Conservation (phyloP, 2,329 filamentous ascomycete species). For the Fusarium agapanthi region DNA sequence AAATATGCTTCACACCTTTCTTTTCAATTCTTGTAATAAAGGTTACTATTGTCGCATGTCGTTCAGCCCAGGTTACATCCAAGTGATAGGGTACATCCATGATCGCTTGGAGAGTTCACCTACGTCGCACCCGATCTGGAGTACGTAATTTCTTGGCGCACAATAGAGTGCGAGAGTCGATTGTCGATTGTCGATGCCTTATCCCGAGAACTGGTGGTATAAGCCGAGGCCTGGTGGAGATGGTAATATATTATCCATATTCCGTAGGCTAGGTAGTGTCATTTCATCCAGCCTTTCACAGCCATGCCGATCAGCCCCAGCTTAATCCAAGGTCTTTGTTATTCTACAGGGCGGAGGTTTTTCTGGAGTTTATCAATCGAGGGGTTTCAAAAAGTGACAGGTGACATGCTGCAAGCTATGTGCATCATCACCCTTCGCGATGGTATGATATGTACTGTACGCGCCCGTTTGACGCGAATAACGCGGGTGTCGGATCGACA, state of each 20-base stretch:
- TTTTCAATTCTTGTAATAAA: not conserved
- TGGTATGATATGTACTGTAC: not conserved
- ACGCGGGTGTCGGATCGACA: fast-evolving
- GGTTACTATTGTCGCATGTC: not conserved
- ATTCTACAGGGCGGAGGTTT: not conserved
- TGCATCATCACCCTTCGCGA: not conserved
- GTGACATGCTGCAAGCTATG: not conserved
- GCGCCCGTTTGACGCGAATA: not conserved
- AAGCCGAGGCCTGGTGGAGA: not conserved
- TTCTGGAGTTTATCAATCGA: not conserved
- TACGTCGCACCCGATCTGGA: not conserved
- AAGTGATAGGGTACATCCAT: not conserved
- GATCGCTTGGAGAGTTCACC: not conserved
- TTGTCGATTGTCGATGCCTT: not conserved
- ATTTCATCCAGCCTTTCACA: not conserved
- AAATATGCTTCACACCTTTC: not conserved
- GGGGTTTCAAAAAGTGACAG: not conserved
- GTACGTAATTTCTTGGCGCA: not conserved
- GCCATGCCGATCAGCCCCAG: not conserved
- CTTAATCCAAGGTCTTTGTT: not conserved
- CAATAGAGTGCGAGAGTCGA: not conserved
- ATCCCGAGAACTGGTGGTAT: not conserved
- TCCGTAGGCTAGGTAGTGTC: too few relatives aligned
- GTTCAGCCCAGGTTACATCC: not conserved
- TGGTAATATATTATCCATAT: not conserved